phyloP scores from a whole-genome alignment of 352 stramenopile species.

The Globisporangium acanthophoron region DNA sequence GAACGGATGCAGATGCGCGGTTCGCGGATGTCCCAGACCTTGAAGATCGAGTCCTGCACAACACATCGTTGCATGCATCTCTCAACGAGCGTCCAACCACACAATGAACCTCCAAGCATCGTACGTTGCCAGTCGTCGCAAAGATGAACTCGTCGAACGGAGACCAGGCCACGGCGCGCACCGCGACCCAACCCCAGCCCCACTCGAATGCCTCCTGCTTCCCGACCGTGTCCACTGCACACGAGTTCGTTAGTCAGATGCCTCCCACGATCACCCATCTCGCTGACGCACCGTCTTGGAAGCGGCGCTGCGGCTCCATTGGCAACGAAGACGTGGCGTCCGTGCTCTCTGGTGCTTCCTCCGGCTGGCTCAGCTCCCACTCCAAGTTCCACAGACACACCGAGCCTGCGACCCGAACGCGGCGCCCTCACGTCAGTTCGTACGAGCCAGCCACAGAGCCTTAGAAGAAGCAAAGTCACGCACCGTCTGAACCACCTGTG shows the following conservation, averaged over 20 bases:
- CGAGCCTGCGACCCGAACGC: conserved; percentile 33
- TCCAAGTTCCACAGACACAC: conserved; percentile 78
- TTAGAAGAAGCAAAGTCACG: background rate
- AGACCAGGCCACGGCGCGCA: conserved; percentile 75
- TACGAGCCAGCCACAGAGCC: background rate
- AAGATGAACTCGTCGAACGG: conserved; percentile 84
- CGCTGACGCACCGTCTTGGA: conserved; percentile 58
- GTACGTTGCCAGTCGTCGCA: conserved; percentile 79
- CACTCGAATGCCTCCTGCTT: conserved; percentile 84
- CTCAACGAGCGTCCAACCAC: background rate
- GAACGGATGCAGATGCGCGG: conserved; percentile 70
- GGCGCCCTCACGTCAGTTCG: background rate
- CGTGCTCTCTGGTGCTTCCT: conserved; percentile 2
- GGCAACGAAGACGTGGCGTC: conserved; percentile 9
- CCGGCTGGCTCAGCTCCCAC: conserved; percentile 9
- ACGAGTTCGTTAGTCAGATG: background rate
- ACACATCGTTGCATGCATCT: too few relatives aligned
- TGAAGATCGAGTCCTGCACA: conserved; percentile 71
- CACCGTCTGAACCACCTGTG: conserved; percentile 77
- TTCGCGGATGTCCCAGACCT: conserved; percentile 82
- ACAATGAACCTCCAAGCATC: background rate
- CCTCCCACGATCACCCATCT: background rate
- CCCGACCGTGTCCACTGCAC: conserved; percentile 66
- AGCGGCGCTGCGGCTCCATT: conserved; percentile 68
- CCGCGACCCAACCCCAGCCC: conserved; percentile 76